phyloP scores from a whole-genome alignment of 371 early-diverging fungal species.

The Hamiltosporidium tvaerminnensis region DNA sequence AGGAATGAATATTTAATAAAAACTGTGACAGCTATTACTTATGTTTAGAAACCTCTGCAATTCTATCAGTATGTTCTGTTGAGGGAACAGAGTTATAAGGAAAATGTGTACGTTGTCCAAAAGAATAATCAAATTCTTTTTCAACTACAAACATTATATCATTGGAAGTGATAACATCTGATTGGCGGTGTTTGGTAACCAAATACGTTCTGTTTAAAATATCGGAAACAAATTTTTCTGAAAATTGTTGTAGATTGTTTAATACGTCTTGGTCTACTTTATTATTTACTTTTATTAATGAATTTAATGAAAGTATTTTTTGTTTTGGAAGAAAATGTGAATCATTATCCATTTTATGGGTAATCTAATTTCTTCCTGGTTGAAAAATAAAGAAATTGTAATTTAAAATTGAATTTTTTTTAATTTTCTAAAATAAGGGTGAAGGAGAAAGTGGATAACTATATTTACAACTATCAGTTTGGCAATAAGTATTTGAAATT shows the following conservation, averaged over 20 bases:
- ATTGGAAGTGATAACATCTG: conserved; percentile 19
- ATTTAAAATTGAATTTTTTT: too few relatives aligned
- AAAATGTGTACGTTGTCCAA: conserved; percentile 17
- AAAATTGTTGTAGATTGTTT: conserved; percentile 36
- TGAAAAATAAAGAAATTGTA: too few relatives aligned
- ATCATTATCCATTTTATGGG: not conserved
- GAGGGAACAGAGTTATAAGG: not conserved
- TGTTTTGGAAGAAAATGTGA: not conserved
- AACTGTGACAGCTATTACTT: not conserved
- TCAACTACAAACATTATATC: conserved; percentile 51
- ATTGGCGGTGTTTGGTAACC: conserved; percentile 43
- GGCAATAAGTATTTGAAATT: too few relatives aligned
- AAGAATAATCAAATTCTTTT: conserved; percentile 52
- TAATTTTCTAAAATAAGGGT: too few relatives aligned
- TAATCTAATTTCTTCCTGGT: too few relatives aligned
- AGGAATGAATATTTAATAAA: not conserved
- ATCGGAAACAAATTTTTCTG: conserved; percentile 50
- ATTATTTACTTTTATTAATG: not conserved
- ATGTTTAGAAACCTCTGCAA: not conserved
- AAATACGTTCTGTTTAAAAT: conserved; percentile 45
- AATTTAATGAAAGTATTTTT: not conserved
- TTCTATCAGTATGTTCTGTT: not conserved
- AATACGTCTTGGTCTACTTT: conserved; percentile 45
- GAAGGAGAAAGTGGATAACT: too few relatives aligned
- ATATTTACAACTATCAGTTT: too few relatives aligned